Percentiles rank a stretch among this genome's conserved stretches.
Conservation (phyloP, 2,329 filamentous ascomycete genomes). For the Albifimbria verrucaria region DNA sequence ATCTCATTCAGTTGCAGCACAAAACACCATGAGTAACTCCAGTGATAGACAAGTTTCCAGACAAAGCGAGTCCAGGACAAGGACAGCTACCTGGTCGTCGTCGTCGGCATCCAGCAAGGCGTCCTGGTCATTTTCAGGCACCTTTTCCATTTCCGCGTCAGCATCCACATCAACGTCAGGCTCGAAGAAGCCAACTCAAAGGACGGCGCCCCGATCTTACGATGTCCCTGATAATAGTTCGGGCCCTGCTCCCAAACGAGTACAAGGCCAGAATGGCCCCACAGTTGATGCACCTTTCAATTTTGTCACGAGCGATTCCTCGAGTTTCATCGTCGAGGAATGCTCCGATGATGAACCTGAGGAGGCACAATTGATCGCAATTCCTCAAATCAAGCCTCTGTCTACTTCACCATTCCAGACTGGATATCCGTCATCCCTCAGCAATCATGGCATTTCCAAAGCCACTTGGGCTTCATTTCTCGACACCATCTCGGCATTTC, state of each 20-base stretch:
- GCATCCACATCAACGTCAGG: background rate
- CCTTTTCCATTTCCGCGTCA: background rate
- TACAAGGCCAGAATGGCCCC: background rate
- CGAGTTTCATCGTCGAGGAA: conserved; percentile 1
- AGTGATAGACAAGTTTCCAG: background rate
- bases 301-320: background rate
- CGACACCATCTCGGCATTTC: background rate
- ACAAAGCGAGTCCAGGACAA: background rate
- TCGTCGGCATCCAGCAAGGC: background rate
- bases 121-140: background rate
- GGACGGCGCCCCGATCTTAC: background rate
- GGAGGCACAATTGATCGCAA: background rate
- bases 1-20: background rate
- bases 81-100: too few relatives aligned
- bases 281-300: background rate
- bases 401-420: background rate
- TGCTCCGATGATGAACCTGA: background rate
- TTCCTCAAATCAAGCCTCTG: background rate
- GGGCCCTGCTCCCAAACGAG: background rate
- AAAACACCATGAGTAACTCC: background rate
- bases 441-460: background rate
- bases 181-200: background rate
- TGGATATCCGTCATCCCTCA: background rate
- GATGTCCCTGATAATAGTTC: background rate
- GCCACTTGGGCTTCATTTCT: background rate